Evolutionary conservation across 1,139 yeast genomes (phyloP).

Genomic region (Barnettozyma hawaiiensis): DNA sequence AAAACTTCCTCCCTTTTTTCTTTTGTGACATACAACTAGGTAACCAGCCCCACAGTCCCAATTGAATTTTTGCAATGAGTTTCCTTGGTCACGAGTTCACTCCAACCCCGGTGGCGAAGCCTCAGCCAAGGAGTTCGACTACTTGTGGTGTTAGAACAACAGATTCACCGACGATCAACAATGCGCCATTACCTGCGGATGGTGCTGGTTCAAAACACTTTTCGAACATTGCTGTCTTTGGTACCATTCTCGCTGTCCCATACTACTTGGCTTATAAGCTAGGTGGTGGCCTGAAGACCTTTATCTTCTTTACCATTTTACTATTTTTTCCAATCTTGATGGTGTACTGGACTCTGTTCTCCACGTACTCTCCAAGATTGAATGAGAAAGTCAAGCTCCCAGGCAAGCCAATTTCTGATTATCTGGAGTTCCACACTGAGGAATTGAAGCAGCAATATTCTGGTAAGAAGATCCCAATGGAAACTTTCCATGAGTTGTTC

Average conservation of each 20-base stretch:
- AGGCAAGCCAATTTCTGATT: conserved; percentile 69
- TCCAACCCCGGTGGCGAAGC: conserved; percentile 59
- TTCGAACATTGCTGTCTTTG: conserved; percentile 53
- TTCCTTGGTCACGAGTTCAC: conserved; percentile 42
- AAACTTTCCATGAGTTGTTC: conserved; percentile 85
- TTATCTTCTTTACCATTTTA: conserved; percentile 48
- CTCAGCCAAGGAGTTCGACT: conserved; percentile 44
- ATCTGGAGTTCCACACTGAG: conserved; percentile 76
- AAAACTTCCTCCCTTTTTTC: not conserved
- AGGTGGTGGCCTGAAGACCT: conserved; percentile 71
- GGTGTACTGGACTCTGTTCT: conserved; percentile 76
- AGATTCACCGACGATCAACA: conserved; percentile 64
- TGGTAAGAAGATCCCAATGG: conserved; percentile 84
- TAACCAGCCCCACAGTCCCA: not conserved
- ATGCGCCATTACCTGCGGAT: conserved; percentile 88
- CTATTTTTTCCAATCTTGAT: conserved; percentile 64
- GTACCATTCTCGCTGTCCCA: conserved; percentile 57
- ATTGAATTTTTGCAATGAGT: conserved; percentile 13
- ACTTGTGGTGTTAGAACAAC: conserved; percentile 60
- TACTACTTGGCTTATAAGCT: conserved; percentile 55
- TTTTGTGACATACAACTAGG: not conserved
- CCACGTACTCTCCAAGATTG: conserved; percentile 75
- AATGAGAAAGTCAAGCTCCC: conserved; percentile 77
- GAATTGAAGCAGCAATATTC: conserved; percentile 66
- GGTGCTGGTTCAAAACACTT: conserved; percentile 83